Percentiles rank a stretch among this genome's conserved stretches.
phyloP scores from a whole-genome alignment of 1,284 basidiomycete genomes.

The Phylloboletellus chloephorus region DNA sequence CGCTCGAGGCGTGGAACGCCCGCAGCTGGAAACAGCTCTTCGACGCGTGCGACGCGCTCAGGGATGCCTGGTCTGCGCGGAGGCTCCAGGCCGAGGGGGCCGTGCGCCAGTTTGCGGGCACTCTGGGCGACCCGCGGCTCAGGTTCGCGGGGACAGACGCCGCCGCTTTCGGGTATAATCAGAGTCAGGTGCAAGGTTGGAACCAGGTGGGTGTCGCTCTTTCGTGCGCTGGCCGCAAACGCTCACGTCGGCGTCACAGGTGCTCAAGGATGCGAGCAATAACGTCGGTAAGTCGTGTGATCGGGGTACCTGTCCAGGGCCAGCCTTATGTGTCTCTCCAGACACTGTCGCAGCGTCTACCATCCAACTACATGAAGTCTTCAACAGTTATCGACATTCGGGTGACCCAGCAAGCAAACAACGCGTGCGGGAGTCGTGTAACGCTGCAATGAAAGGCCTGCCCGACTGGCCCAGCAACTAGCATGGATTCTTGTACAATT shows the following conservation, averaged over 20 bases:
- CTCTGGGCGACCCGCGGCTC: no score
- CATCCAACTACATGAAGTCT: conserved; percentile 58
- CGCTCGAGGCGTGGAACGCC: conserved; percentile 54
- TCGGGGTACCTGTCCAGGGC: not conserved
- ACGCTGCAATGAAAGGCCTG: conserved; percentile 50
- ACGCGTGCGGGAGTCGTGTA: conserved; percentile 56
- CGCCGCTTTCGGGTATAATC: conserved; percentile 28
- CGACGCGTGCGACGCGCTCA: conserved; percentile 46
- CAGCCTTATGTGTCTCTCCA: conserved; percentile 21
- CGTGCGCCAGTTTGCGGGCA: conserved; percentile 40
- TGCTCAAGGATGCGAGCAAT: conserved; percentile 46
- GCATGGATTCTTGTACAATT: not conserved
- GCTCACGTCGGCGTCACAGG: conserved; percentile 29
- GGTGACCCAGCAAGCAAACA: conserved; percentile 50
- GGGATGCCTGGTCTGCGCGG: conserved; percentile 45
- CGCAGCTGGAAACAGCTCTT: conserved; percentile 57
- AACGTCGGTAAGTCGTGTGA: conserved; percentile 39
- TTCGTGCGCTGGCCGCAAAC: not conserved
- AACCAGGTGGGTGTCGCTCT: conserved; percentile 39
- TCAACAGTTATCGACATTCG: conserved; percentile 53
- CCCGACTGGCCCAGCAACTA: conserved; percentile 52
- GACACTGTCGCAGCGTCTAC: conserved; percentile 51
- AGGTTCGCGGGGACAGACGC: no score
- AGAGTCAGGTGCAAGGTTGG: conserved; percentile 41
- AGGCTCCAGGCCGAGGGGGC: conserved; percentile 43